Percentiles rank a stretch among this genome's conserved stretches.
phyloP scores from a whole-genome alignment of 2,329 filamentous ascomycete genomes.

The Exophiala phaeomuriformis region DNA sequence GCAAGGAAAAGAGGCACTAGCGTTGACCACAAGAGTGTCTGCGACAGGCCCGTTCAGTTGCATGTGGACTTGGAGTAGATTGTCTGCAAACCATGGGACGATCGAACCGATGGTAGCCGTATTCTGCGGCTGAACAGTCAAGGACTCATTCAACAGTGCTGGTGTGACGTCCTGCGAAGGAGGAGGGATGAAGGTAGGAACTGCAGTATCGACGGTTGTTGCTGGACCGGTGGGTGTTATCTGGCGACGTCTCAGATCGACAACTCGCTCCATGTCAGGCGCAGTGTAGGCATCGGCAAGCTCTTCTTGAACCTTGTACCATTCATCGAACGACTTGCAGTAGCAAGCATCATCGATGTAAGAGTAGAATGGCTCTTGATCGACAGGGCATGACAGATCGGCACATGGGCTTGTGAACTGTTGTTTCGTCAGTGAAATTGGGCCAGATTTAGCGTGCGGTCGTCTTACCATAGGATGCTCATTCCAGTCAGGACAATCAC shows the following conservation, averaged over 20 bases:
- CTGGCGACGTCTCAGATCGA: slow-evolving; percentile 13
- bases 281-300: slow-evolving; percentile 1
- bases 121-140: slow-evolving; percentile 22
- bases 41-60: slow-evolving; percentile 24
- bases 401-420: slow-evolving; percentile 13
- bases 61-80: slow-evolving; percentile 17
- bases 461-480: slow-evolving; percentile 3
- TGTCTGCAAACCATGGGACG: slow-evolving; percentile 20
- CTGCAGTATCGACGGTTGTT: slow-evolving; percentile 5
- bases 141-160: slow-evolving; percentile 20
- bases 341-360: slow-evolving; percentile 10
- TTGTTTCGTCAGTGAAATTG: not conserved
- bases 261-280: not conserved
- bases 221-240: not conserved
- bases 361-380: slow-evolving; percentile 14
- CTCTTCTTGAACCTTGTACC: slow-evolving; percentile 1
- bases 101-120: slow-evolving; percentile 23
- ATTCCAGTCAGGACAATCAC: slow-evolving; percentile 11
- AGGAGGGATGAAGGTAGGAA: slow-evolving; percentile 24
- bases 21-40: slow-evolving; percentile 21
- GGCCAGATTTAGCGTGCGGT: not conserved
- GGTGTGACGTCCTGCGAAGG: slow-evolving; percentile 24
- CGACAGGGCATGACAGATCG: slow-evolving; percentile 3
- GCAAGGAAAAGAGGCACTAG: slow-evolving; percentile 21
- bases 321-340: slow-evolving; percentile 12